These are phyloP conservation scores for Trichoderma erinaceum DNA, from an alignment of 495 filamentous ascomycete species.

Conservation along the genomic window DNA sequence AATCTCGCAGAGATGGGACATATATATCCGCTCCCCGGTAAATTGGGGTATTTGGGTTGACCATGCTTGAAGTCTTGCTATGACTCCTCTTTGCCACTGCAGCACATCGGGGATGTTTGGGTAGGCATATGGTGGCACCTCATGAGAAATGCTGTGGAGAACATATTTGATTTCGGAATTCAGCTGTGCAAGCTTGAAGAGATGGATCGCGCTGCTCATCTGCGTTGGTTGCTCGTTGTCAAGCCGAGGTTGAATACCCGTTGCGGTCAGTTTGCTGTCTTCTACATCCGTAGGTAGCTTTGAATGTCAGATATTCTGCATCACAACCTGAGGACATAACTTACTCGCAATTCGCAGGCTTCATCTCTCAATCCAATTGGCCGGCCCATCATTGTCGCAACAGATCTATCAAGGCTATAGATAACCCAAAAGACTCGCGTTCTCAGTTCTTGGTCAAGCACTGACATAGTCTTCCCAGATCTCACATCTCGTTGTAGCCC, in stretches of 20 bases:
- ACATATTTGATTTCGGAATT: conserved; percentile 48
- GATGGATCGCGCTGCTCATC: conserved; percentile 38
- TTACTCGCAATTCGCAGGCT: conserved; percentile 42
- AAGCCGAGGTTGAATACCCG: not conserved
- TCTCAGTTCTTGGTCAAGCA: conserved; percentile 43
- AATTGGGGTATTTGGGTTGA: not conserved
- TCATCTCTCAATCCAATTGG: conserved; percentile 46
- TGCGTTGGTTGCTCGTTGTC: not conserved
- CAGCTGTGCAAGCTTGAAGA: conserved; percentile 37
- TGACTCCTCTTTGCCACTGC: not conserved
- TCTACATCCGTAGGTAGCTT: not conserved
- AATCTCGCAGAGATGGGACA: not conserved
- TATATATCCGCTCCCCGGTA: not conserved
- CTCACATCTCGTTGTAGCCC: conserved; percentile 42
- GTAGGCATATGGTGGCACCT: not conserved
- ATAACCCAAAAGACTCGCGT: conserved; percentile 45
- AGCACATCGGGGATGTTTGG: not conserved
- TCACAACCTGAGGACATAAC: conserved; percentile 32
- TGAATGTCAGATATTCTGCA: conserved; percentile 20
- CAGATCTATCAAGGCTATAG: conserved; percentile 40
- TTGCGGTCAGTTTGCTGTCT: not conserved
- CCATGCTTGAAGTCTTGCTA: not conserved
- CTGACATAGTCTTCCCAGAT: conserved; percentile 28
- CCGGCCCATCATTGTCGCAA: conserved; percentile 45
- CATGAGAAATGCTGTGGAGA: conserved; percentile 38